phyloP scores from a whole-genome alignment of 2,329 filamentous ascomycete genomes.

The Trichoderma gracile region DNA sequence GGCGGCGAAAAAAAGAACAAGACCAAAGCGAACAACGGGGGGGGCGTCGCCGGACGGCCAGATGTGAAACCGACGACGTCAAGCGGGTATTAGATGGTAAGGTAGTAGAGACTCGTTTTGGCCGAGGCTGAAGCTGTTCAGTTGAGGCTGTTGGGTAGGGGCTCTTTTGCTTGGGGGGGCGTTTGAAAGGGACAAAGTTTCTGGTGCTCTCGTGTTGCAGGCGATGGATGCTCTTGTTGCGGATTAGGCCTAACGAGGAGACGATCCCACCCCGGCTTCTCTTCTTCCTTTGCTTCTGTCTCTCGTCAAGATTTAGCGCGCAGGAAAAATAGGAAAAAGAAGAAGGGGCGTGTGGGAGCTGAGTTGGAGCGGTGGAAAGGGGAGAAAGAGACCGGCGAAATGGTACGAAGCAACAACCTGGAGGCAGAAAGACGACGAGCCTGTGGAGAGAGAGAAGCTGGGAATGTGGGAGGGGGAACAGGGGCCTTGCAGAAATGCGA shows the following conservation, averaged over 20 bases:
- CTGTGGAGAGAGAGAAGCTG: slow-evolving; percentile 9
- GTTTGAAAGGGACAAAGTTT: slow-evolving; percentile 12
- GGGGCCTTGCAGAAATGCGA: slow-evolving; percentile 2
- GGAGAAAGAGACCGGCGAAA: background rate
- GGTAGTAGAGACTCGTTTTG: background rate
- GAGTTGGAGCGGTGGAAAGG: slow-evolving; percentile 10
- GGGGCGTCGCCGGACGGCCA: background rate
- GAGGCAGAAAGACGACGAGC: background rate
- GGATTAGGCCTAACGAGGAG: slow-evolving; percentile 1
- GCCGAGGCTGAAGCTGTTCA: background rate
- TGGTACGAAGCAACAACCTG: background rate
- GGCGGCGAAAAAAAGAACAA: slow-evolving; percentile 12
- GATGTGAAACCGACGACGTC: slow-evolving; percentile 5
- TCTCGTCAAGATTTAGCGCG: slow-evolving; percentile 24
- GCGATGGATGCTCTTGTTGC: background rate
- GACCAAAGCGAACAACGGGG: background rate
- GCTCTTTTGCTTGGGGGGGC: background rate
- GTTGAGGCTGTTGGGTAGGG: slow-evolving; percentile 1
- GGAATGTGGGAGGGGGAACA: slow-evolving; percentile 19
- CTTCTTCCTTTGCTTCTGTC: background rate
- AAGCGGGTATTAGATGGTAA: background rate
- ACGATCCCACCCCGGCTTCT: slow-evolving; percentile 11
- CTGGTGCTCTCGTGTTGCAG: slow-evolving; percentile 21
- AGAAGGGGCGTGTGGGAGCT: slow-evolving; percentile 9
- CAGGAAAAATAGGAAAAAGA: slow-evolving; percentile 1